A percentile compares a stretch with the other conserved stretches of the same genome.
These are phyloP conservation scores for Adansonia gregorii DNA, from an alignment of 441 rosid genomes.

Conservation along the genomic window DNA sequence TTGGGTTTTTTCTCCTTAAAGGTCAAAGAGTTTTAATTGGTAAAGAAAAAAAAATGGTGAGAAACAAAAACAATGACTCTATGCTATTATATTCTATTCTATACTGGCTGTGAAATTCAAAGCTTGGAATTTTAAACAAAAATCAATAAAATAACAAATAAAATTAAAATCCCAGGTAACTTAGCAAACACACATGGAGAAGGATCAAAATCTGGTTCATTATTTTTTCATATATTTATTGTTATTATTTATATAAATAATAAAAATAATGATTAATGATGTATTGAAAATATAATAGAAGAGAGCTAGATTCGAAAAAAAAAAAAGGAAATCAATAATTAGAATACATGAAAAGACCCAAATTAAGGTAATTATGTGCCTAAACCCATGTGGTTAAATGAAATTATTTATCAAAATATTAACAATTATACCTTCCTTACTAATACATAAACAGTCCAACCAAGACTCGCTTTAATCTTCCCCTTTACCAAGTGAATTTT, in stretches of 20 bases:
- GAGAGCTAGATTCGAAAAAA: no score
- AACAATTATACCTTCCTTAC: neutral
- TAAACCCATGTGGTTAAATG: neutral
- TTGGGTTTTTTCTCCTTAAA: no score
- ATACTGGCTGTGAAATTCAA: neutral
- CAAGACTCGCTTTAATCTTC: neutral
- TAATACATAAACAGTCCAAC: neutral
- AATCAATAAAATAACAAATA: neutral
- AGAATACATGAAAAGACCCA: neutral
- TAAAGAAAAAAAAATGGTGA: neutral
- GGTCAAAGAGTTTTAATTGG: neutral
- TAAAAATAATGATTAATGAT: no score
- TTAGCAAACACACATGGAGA: neutral
- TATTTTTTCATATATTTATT: no score
- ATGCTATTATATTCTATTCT: no score
- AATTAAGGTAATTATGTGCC: neutral
- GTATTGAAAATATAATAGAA: no score
- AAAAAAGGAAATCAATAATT: no score
- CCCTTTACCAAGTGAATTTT: neutral
- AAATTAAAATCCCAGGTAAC: neutral
- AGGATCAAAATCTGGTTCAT: no score
- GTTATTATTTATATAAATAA: no score
- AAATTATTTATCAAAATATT: neutral
- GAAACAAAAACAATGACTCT: conserved; percentile 4
- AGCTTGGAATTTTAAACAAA: neutral